Base-by-base conservation (phyloP, 306 rosid species). In the Chamaecrista fasciculata region DNA sequence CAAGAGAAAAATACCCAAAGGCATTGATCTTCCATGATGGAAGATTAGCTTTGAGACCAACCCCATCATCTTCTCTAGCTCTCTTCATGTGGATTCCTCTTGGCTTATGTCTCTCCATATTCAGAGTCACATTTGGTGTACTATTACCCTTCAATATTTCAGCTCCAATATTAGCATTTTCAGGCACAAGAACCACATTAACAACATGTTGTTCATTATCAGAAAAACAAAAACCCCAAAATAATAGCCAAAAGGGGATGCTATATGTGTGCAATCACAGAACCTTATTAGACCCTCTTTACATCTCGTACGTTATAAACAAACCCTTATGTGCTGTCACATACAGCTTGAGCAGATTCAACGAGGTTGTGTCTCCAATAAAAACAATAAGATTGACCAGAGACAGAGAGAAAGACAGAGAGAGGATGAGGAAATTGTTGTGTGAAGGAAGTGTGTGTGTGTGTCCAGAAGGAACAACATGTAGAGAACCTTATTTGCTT, bases 381-480 rank as follows among this genome's bases (percentile, higher is more conserved):
- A 84, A 12, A 64, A 84, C 95, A 0, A 49, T 80, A 11, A 24
- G 83, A 7, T 79, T 90, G 46, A 82, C 87, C 0, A 81, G 96
- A 19, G 79, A 84, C 53, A 70, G 88, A 40, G 80, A 77, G 28
- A 70, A 8, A 66, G 96, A 90, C 76, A 72, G 74, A 14, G 26
- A 46, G 15, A 66, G 59, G 29, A 85, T 90, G 91, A 42, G 71
- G 24, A 82, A 57, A 20, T 11, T 86, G 33, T 14, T 90, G 1
- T 63, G 79, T 26, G 59, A 50, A 33, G 87, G 90, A 1, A 78
- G 78, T 3, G 96, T 82, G 16, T n/a, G n/a, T n/a, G 88, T 90
- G 4, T 90, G 95, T 55, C 90, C 96, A 5, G 96, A 90, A 74
- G 95, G 96, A 18, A 90, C 96, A 16, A 89, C 92, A 0, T 87